Evolutionary conservation across 108 stramenopile species (phyloP), one percentile per base, ranked within the genome.

Genomic region (Nannochloropsis gaditana): DNA sequence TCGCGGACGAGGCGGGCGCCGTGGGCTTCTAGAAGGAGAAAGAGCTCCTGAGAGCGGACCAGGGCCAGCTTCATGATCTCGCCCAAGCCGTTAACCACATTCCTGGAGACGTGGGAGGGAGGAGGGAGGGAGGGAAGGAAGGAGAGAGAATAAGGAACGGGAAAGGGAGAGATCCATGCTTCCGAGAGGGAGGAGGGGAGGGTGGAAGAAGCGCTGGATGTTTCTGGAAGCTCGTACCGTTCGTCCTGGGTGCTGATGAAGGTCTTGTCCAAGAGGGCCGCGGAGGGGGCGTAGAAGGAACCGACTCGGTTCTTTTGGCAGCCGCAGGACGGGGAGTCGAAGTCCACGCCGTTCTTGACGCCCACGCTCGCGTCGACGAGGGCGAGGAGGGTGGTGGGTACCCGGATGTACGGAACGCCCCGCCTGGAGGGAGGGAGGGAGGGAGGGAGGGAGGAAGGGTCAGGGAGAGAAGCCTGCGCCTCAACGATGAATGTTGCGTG

Each of bases 301-400:
- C 97, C 97, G 17, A 96, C 91, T 21, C 97, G 93, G 86, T 98
- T 98, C 91, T 98, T 98, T 91, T 96, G 96, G n/a, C 94, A 93
- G 31, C 95, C 95, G 83, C 93, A 89, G 15, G 94, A 93, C 11
- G 88, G 84, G 50, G 86, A 89, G 86, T 95, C 95, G 86, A 95
- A 96, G 84, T 98, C 96, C 42, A 98, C 93, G 17, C 96, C 97
- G 87, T 96, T 96, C 88, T 98, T 98, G 43, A 98, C 96, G 41
- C 97, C 97, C 47, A 98, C 97, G 83, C 94, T 94, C 44, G 97
- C 97, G 91, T 98, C 97, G 41, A 98, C 97, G 83, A 98, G 95
- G 21, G 95, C 92, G 31, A 98, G 93, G 42, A 98, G 94, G 41
- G 97, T 98, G 3, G 97, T 98, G 21, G 96, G 96, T 9, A 89